Evolutionary conservation across 192 early-diverging fungal genomes (phyloP).

Genomic region (Gamsiella multidivaricata): DNA sequence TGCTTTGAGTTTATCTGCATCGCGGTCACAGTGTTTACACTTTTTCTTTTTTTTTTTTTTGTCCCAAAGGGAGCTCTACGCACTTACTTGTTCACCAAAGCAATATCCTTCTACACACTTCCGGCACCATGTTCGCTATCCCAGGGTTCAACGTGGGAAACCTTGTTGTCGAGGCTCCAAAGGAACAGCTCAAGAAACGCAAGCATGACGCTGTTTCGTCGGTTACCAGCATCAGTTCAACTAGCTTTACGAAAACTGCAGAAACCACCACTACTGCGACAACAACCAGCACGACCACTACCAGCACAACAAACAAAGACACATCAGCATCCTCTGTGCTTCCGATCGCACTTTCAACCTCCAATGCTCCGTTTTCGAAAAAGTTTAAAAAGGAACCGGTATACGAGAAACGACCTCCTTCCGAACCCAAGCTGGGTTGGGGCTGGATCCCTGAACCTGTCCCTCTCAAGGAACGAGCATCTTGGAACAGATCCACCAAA

Average conservation of each 20-base stretch:
- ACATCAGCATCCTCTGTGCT: background rate
- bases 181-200: slow-evolving; percentile 52
- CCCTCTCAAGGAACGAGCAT: slow-evolving; percentile 43
- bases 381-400: slow-evolving; percentile 41
- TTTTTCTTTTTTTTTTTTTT: background rate
- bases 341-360: slow-evolving; percentile 22
- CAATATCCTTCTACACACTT: too few species aligned
- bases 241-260: background rate
- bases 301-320: background rate
- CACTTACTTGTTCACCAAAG: background rate
- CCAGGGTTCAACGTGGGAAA: slow-evolving; percentile 51
- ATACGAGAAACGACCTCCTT: slow-evolving; percentile 28
- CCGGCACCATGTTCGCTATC: slow-evolving; percentile 47
- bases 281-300: slow-evolving; percentile 6
- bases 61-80: background rate
- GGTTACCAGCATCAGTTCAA: background rate
- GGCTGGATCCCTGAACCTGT: slow-evolving; percentile 44
- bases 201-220: slow-evolving; percentile 14
- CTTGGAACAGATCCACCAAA: slow-evolving; percentile 50
- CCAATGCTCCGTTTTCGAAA: slow-evolving; percentile 40
- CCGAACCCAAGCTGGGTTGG: slow-evolving; percentile 30
- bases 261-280: background rate
- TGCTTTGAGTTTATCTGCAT: too few species aligned
- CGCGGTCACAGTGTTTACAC: too few species aligned
- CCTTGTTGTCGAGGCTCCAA: slow-evolving; percentile 48